Percentiles rank a stretch among this genome's conserved stretches.
These are phyloP conservation scores for Hypericum androsaemum DNA, from an alignment of 345 rosid genomes.

Conservation along the genomic window DNA sequence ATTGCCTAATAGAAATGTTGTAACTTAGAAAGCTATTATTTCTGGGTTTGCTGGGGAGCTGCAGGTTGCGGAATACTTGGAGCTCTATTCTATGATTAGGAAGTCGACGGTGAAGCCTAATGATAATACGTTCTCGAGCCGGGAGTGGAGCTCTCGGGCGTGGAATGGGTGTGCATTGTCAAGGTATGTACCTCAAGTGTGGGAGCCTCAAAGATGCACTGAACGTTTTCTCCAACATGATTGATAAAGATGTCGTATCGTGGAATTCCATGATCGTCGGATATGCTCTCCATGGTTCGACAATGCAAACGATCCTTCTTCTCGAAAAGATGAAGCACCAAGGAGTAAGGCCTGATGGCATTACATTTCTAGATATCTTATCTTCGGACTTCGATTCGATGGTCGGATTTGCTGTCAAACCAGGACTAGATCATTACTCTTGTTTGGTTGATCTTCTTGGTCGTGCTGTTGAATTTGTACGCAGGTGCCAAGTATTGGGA, in stretches of 20 bases:
- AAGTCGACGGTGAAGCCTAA: slow-evolving; percentile 45
- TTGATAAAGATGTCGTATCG: slow-evolving; percentile 49
- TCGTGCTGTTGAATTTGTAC: slow-evolving; percentile 66
- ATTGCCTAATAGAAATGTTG: no score
- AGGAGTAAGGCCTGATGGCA: slow-evolving; percentile 45
- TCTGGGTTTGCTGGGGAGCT: no score
- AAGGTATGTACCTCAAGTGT: slow-evolving; percentile 71
- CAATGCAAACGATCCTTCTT: slow-evolving; percentile 39
- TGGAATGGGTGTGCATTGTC: slow-evolving; percentile 76
- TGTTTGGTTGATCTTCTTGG: slow-evolving; percentile 92
- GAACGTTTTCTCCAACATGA: slow-evolving; percentile 31
- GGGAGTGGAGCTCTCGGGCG: slow-evolving; percentile 73
- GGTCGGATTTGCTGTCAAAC: slow-evolving; percentile 40
- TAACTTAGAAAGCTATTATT: no score
- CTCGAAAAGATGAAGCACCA: slow-evolving; percentile 50
- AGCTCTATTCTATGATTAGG: slow-evolving; percentile 44
- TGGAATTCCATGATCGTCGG: slow-evolving; percentile 98
- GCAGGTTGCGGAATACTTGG: no score
- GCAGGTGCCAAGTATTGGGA: slow-evolving; percentile 61
- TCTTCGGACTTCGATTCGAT: slow-evolving; percentile 57
- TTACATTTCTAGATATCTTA: slow-evolving; percentile 72
- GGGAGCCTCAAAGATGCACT: slow-evolving; percentile 51
- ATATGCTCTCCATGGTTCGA: slow-evolving; percentile 74
- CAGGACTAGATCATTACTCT: slow-evolving; percentile 65
- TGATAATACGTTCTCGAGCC: slow-evolving; percentile 59